Percentiles rank a stretch among this genome's conserved stretches.
phyloP scores from a whole-genome alignment of 2,329 filamentous ascomycete genomes.

The Hyphodiscus sp. region DNA sequence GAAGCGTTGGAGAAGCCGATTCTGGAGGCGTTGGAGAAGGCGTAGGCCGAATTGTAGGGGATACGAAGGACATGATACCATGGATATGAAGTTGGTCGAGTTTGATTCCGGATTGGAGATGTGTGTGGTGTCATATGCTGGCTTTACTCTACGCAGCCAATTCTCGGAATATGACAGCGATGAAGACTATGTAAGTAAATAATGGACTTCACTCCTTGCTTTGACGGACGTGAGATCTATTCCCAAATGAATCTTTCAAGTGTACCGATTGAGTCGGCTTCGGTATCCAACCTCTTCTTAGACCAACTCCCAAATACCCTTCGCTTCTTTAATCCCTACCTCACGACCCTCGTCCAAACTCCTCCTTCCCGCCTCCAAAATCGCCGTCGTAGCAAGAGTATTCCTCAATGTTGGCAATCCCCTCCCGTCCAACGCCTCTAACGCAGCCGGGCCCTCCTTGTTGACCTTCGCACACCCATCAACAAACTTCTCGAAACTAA shows the following conservation, averaged over 20 bases:
- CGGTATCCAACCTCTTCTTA: conserved; percentile 4
- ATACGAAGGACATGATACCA: neutral
- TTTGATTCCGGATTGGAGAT: neutral
- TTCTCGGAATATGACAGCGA: no score
- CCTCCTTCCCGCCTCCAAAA: conserved; percentile 77
- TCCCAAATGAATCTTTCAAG: no score
- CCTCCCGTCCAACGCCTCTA: conserved; percentile 72
- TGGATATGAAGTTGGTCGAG: neutral
- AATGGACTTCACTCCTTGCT: neutral
- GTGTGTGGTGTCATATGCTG: neutral
- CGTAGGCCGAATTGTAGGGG: conserved; percentile 6
- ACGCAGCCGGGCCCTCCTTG: conserved; percentile 64
- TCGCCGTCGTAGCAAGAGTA: conserved; percentile 86
- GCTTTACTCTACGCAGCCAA: neutral
- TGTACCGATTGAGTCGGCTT: no score
- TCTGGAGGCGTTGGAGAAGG: conserved; percentile 50
- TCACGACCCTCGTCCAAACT: conserved; percentile 78
- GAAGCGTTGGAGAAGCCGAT: conserved; percentile 71
- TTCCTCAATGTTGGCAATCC: conserved; percentile 81
- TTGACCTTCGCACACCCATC: conserved; percentile 74
- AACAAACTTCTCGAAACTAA: conserved; percentile 94
- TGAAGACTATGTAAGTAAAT: no score
- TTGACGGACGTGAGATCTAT: no score
- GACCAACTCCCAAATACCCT: conserved; percentile 61
- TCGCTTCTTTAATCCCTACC: conserved; percentile 64